Evolutionary conservation across 768 basidiomycete genomes (phyloP).

Genomic region (Lactifluus hygrophoroides): DNA sequence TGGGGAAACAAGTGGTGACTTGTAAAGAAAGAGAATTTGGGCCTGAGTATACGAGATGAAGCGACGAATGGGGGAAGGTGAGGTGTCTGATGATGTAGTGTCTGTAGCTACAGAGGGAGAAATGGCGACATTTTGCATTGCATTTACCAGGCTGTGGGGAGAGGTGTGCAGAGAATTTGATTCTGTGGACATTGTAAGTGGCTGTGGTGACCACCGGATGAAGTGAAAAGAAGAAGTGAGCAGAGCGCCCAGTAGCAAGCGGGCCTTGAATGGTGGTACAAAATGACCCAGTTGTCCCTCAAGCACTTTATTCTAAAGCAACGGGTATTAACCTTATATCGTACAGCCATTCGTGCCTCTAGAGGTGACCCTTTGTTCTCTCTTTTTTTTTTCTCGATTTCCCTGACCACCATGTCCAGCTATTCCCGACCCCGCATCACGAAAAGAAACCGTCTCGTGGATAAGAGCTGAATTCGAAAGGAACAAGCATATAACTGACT

Average conservation of each 20-base stretch:
- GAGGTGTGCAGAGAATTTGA: conserved; percentile 1
- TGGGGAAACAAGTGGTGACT: conserved; percentile 65
- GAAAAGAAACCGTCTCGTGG: conserved; percentile 63
- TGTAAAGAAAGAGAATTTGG: conserved; percentile 58
- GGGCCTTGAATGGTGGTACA: conserved; percentile 15
- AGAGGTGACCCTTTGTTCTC: conserved; percentile 37
- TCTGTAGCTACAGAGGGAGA: conserved; percentile 27
- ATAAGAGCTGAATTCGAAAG: conserved; percentile 66
- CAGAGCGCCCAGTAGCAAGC: neutral
- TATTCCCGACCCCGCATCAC: conserved; percentile 51
- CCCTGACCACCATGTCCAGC: conserved; percentile 31
- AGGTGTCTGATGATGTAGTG: conserved; percentile 21
- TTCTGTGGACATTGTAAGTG: conserved; percentile 7
- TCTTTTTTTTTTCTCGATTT: neutral
- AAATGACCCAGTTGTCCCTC: conserved; percentile 35
- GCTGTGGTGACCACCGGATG: neutral
- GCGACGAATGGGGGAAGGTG: conserved; percentile 27
- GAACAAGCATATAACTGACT: conserved; percentile 47
- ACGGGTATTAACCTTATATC: conserved; percentile 53
- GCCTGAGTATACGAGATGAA: conserved; percentile 61
- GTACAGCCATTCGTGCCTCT: conserved; percentile 59
- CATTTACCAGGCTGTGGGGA: conserved; percentile 1
- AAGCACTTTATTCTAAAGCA: conserved; percentile 70
- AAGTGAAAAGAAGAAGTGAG: conserved; percentile 1
- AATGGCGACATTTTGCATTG: conserved; percentile 13